A percentile compares a stretch with the other conserved stretches of the same genome.
phyloP scores from a whole-genome alignment of 768 basidiomycete species.

The Tricholoma matsutake region DNA sequence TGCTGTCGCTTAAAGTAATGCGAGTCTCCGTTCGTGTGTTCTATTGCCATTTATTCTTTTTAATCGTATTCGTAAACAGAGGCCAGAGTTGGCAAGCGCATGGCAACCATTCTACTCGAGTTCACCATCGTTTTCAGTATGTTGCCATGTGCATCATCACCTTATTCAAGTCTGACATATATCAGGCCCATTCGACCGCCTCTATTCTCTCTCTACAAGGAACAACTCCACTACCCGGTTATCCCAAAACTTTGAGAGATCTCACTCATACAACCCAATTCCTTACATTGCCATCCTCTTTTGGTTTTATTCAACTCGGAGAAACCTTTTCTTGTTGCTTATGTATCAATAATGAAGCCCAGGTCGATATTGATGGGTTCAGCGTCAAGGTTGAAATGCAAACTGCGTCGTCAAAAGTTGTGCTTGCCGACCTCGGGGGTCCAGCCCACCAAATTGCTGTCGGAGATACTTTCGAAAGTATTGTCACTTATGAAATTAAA shows the following conservation, averaged over 20 bases:
- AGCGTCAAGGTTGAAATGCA: conserved; percentile 82
- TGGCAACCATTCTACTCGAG: conserved; percentile 90
- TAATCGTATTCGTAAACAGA: conserved; percentile 36
- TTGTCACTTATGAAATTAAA: conserved; percentile 88
- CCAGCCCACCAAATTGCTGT: conserved; percentile 42
- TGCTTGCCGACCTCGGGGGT: conserved; percentile 64
- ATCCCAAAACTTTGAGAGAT: conserved; percentile 83
- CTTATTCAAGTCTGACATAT: conserved; percentile 2
- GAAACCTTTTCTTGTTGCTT: conserved; percentile 85
- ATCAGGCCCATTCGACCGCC: conserved; percentile 66
- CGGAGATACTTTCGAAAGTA: conserved; percentile 60
- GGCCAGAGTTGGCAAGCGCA: conserved; percentile 68
- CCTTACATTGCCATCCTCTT: conserved; percentile 77
- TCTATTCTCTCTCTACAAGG: conserved; percentile 79
- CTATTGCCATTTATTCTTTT: background rate
- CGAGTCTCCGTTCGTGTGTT: conserved; percentile 70
- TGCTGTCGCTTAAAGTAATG: conserved; percentile 84
- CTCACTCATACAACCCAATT: conserved; percentile 77
- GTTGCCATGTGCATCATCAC: conserved; percentile 13
- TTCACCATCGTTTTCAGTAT: conserved; percentile 72
- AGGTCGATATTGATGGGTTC: conserved; percentile 59
- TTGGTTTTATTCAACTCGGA: conserved; percentile 85
- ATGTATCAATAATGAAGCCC: conserved; percentile 77
- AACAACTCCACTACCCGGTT: conserved; percentile 60
- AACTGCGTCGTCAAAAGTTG: conserved; percentile 63